A percentile compares a stretch with the other conserved stretches of the same genome.
Evolutionary conservation across 1,284 basidiomycete species (phyloP).

Genomic region (Abortiporus biennis): DNA sequence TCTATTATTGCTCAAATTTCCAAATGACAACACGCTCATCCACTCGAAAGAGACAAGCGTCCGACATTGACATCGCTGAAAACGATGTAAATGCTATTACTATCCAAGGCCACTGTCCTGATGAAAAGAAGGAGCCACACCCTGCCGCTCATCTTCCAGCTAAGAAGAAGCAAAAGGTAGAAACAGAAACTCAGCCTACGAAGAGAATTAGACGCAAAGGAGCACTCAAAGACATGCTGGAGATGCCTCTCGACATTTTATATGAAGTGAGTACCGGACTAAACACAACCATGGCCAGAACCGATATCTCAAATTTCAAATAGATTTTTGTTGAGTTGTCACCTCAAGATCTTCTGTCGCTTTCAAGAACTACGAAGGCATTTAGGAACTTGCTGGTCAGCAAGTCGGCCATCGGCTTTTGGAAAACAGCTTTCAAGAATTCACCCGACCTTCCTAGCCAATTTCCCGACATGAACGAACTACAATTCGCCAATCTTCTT

Average conservation of each 20-base stretch:
- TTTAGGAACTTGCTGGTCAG: slow-evolving; percentile 11
- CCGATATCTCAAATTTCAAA: neutral
- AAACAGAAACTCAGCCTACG: no score
- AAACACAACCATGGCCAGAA: neutral
- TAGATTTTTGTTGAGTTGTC: slow-evolving; percentile 8
- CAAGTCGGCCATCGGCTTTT: slow-evolving; percentile 6
- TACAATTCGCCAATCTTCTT: slow-evolving; percentile 12
- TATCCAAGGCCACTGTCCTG: no score
- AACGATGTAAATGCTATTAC: no score
- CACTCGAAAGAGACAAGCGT: no score
- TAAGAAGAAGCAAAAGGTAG: no score
- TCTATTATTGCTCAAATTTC: no score
- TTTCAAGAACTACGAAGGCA: slow-evolving; percentile 11
- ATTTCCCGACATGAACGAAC: slow-evolving; percentile 12
- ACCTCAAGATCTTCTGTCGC: slow-evolving; percentile 13
- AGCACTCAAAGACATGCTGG: neutral
- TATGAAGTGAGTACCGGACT: neutral
- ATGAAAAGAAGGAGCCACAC: no score
- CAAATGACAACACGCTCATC: no score
- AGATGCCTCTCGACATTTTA: neutral
- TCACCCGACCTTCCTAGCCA: slow-evolving; percentile 11
- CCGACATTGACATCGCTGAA: no score
- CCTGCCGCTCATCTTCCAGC: no score
- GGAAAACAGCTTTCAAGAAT: slow-evolving; percentile 9
- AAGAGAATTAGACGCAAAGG: no score